Conservation (phyloP, 2,329 filamentous ascomycete genomes). For the Hypoxylon sp. region DNA sequence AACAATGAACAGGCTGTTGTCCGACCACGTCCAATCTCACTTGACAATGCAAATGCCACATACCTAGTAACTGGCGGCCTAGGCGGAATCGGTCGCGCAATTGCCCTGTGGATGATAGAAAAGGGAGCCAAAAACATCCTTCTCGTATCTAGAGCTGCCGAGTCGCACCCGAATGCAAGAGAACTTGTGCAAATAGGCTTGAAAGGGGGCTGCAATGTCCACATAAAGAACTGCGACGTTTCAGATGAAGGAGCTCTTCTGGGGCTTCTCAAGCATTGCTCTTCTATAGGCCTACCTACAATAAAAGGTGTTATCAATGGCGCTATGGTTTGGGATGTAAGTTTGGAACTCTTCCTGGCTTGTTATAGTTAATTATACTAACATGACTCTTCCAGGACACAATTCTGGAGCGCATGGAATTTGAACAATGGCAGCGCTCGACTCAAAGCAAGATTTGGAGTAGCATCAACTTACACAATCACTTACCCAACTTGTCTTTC, state of each 20-base stretch:
- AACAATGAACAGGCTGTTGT: too few relatives aligned
- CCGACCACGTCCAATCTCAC: too few relatives aligned
- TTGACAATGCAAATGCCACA: neutral
- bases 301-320: neutral
- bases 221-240: neutral
- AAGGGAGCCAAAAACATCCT: neutral
- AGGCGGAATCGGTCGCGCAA: neutral
- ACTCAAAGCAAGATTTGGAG: neutral
- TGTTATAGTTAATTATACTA: neutral
- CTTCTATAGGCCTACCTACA: neutral
- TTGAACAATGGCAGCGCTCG: neutral
- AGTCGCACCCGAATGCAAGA: neutral
- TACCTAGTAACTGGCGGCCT: neutral
- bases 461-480: neutral
- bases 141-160: neutral
- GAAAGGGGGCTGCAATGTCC: neutral
- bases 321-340: neutral
- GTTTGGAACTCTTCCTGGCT: neutral
- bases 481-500: neutral
- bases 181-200: neutral
- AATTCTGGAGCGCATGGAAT: neutral
- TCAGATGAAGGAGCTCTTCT: neutral
- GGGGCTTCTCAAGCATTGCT: neutral
- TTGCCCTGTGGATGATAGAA: neutral
- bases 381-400: neutral